phyloP scores from a whole-genome alignment of 768 basidiomycete species.

The Kwoniella botswanensis region DNA sequence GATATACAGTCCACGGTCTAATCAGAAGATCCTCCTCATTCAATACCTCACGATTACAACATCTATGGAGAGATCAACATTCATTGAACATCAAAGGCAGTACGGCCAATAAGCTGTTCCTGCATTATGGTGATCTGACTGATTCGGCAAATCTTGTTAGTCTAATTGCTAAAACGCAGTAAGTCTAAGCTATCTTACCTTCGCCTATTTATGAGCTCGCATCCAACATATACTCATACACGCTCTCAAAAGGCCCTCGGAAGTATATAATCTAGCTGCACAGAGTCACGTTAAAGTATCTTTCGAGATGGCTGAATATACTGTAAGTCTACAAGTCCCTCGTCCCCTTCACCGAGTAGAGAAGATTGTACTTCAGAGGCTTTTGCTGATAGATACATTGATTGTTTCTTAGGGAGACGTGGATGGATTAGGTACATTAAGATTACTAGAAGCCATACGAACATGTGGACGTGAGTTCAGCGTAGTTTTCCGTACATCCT shows the following conservation, averaged over 20 bases:
- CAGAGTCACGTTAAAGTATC: constrained; percentile 99
- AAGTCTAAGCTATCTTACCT: neutral
- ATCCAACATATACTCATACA: too few relatives aligned
- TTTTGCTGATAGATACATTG: neutral
- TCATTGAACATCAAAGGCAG: constrained; percentile 61
- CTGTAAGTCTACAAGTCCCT: constrained; percentile 56
- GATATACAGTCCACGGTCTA: constrained; percentile 92
- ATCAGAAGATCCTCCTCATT: constrained; percentile 97
- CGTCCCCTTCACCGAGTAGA: too few relatives aligned
- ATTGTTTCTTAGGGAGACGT: constrained; percentile 70
- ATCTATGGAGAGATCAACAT: constrained; percentile 90
- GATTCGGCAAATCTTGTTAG: constrained; percentile 97
- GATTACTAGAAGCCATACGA: constrained; percentile 92
- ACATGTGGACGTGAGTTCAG: constrained; percentile 72
- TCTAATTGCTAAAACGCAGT: constrained; percentile 88
- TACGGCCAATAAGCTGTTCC: constrained; percentile 54
- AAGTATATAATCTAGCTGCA: constrained; percentile 97
- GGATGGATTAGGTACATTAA: constrained; percentile 91
- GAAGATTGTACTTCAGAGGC: neutral
- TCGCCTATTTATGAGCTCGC: too few relatives aligned
- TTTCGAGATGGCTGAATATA: constrained; percentile 99
- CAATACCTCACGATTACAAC: constrained; percentile 93
- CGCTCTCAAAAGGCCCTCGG: constrained; percentile 65
- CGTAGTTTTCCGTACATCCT: neutral
- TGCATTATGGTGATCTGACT: constrained; percentile 88